Conservation (phyloP, 2,329 filamentous ascomycete genomes). For the Diplodia seriata region DNA sequence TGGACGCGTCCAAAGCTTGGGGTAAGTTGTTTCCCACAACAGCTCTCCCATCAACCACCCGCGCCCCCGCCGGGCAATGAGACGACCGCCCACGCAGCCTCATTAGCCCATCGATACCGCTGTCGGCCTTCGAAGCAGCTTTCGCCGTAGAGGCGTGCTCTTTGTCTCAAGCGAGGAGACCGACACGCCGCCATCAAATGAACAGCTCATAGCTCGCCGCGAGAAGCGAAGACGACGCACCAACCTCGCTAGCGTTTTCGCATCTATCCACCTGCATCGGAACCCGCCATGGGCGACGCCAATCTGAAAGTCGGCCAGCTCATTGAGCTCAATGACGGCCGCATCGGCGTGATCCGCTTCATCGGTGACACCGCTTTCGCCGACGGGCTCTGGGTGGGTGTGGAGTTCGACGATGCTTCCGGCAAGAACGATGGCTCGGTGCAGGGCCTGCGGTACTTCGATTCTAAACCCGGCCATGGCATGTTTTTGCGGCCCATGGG, state of each 20-base stretch:
- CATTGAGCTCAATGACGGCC: conserved; percentile 79
- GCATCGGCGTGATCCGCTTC: conserved; percentile 79
- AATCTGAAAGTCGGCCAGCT: conserved; percentile 64
- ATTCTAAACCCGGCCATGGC: conserved; percentile 72
- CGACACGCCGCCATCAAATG: conserved; percentile 22
- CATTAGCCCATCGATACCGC: conserved; percentile 7
- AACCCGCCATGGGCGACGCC: conserved; percentile 17
- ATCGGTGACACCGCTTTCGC: conserved; percentile 81
- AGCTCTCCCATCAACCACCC: conserved; percentile 22
- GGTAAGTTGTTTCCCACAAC: conserved; percentile 24
- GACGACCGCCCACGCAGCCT: conserved; percentile 9
- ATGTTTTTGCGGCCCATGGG: conserved; percentile 86
- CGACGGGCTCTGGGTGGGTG: conserved; percentile 83
- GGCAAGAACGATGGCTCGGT: conserved; percentile 97
- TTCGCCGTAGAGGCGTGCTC: background rate
- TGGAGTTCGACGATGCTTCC: conserved; percentile 80
- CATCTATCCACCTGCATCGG: background rate
- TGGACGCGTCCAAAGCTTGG: conserved; percentile 21
- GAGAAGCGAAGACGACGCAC: conserved; percentile 25
- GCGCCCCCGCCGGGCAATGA: conserved; percentile 13
- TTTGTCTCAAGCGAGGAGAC: conserved; percentile 1
- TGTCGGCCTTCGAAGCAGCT: background rate
- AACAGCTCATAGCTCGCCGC: conserved; percentile 27
- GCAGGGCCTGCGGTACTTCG: conserved; percentile 85
- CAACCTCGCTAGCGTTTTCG: conserved; percentile 4